Evolutionary conservation across 371 early-diverging fungal genomes (phyloP), one percentile per base, ranked within the genome.

Genomic region (Mortierella sp.): DNA sequence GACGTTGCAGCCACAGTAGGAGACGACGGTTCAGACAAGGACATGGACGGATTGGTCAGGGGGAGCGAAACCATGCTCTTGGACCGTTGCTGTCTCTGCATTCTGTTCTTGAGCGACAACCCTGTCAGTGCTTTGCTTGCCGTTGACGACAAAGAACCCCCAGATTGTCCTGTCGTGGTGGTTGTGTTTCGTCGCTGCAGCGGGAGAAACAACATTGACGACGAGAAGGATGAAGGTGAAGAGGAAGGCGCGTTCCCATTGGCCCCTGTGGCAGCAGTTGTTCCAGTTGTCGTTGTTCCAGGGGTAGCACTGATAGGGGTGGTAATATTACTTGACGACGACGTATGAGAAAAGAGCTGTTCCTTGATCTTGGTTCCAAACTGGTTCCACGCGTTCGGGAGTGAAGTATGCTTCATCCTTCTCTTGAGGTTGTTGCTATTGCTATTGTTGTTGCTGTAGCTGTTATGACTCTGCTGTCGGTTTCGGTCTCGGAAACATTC

Each of bases 401-500:
- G 78, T 14, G 72, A 77, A 8, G 55, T n/a, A 11, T 63, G 31
- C 16, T 60, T 60, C 60, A 60, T 60, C 7, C 31, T 28, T 16
- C 31, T 28, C 14, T 26, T 28, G 16, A 11, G 8, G n/a, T 9
- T 60, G 73, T 55, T 58, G 72, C 72, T 73, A 72, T 11, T 58
- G 47, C 44, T 47, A 2, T n/a, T 47, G 10, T n/a, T 14, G 57
- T 74, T 70, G 58, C 52, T 38, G 42, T 38, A 38, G 42, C 42
- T 38, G 42, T 38, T 38, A 38, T 38, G 42, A 38, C 42, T 5
- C 55, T 74, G 70, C 9, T 71, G 77, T 3, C 79, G 82, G 73
- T 82, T 78, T 21, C 72, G 63, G 65, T 77, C 86, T 19, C 82
- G 82, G 44, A 80, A 68, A 48, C 86, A 86, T n/a, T 80, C 82